Evolutionary conservation across 2,329 filamentous ascomycete species (phyloP).

Genomic region (Diaporthe citri): DNA sequence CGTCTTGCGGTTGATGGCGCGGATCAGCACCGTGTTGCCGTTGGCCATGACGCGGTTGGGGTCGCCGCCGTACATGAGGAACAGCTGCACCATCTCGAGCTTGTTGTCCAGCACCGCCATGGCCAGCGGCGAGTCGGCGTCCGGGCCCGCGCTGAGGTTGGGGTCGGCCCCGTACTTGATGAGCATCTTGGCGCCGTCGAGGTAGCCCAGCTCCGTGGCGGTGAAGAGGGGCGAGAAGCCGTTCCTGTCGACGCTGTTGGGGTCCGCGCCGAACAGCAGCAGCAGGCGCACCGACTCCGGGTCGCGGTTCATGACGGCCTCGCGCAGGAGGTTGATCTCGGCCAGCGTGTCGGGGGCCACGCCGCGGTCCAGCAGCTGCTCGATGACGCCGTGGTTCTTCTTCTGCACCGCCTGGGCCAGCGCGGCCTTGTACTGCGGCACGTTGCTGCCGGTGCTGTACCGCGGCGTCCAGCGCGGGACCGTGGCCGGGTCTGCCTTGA

Average conservation of each 20-base stretch:
- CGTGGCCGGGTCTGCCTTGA: conserved; percentile 62
- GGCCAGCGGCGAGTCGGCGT: conserved; percentile 67
- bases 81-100: conserved; percentile 68
- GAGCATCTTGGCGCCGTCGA: conserved; percentile 69
- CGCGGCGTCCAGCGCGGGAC: conserved; percentile 67
- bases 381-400: conserved; percentile 67
- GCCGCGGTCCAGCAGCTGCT: conserved; percentile 70
- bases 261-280: conserved; percentile 68
- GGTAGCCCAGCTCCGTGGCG: conserved; percentile 64
- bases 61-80: conserved; percentile 73
- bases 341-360: conserved; percentile 63
- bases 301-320: conserved; percentile 65
- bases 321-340: conserved; percentile 63
- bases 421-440: conserved; percentile 59
- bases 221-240: conserved; percentile 65
- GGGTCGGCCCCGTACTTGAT: conserved; percentile 71
- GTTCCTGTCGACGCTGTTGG: conserved; percentile 63
- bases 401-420: conserved; percentile 67
- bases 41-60: conserved; percentile 64
- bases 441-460: conserved; percentile 57
- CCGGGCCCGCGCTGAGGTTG: conserved; percentile 53
- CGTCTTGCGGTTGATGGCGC: conserved; percentile 70
- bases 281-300: conserved; percentile 67
- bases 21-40: conserved; percentile 72
- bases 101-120: conserved; percentile 64